A percentile compares a stretch with the other conserved stretches of the same genome.
These are phyloP conservation scores for Serpula lacrymans DNA, from an alignment of 768 basidiomycete species.

Conservation along the genomic window DNA sequence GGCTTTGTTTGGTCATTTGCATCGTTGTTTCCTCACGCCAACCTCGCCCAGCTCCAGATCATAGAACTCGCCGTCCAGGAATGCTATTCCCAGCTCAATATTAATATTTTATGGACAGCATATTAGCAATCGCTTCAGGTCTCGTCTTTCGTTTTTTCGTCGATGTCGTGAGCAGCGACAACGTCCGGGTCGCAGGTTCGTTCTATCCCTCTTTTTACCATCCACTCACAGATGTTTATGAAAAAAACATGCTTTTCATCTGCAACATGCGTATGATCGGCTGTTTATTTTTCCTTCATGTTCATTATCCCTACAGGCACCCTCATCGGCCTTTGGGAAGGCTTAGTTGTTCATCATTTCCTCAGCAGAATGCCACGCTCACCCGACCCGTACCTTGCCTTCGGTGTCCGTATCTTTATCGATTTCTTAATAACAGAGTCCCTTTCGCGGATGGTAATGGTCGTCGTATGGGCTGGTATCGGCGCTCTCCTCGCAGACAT, in stretches of 20 bases:
- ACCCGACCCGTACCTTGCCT: slow-evolving; percentile 66
- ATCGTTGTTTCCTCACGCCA: background rate
- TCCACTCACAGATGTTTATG: no score
- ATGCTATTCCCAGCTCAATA: slow-evolving; percentile 20
- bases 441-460: slow-evolving; percentile 41
- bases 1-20: background rate
- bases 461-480: slow-evolving; percentile 49
- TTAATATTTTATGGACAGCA: slow-evolving; percentile 53
- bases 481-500: slow-evolving; percentile 54
- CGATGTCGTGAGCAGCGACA: slow-evolving; percentile 40
- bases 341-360: slow-evolving; percentile 71
- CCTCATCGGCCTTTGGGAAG: slow-evolving; percentile 77
- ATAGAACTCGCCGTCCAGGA: slow-evolving; percentile 21
- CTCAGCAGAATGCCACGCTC: slow-evolving; percentile 55
- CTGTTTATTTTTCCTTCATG: background rate
- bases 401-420: slow-evolving; percentile 65
- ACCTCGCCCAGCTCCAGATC: slow-evolving; percentile 15
- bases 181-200: slow-evolving; percentile 28
- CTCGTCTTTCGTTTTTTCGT: slow-evolving; percentile 63
- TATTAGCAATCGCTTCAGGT: slow-evolving; percentile 66
- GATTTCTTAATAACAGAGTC: slow-evolving; percentile 68
- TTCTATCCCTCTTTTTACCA: slow-evolving; percentile 1
- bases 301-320: slow-evolving; percentile 44
- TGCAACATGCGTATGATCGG: background rate
- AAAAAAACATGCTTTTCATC: no score